phyloP scores from a whole-genome alignment of 495 filamentous ascomycete species.

The Tuber microsphaerosporum region DNA sequence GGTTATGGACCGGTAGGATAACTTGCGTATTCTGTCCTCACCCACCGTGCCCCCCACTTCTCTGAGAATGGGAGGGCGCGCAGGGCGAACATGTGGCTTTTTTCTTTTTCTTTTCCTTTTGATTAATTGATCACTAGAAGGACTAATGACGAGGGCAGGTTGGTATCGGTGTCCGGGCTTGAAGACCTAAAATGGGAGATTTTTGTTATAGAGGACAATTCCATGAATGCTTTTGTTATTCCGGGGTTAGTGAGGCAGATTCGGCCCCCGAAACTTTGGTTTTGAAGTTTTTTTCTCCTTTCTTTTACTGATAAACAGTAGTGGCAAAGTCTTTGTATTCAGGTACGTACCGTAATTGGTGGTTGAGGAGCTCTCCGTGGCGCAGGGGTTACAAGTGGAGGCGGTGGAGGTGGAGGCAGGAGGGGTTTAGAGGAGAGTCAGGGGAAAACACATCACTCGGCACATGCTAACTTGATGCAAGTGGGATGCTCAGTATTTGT shows the following conservation, averaged over 20 bases:
- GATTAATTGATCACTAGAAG: not conserved
- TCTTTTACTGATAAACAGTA: conserved; percentile 30
- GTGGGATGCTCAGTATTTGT: conserved; percentile 67
- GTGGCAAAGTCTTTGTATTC: conserved; percentile 88
- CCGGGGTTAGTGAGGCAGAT: conserved; percentile 53
- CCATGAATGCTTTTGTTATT: conserved; percentile 77
- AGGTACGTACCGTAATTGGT: conserved; percentile 54
- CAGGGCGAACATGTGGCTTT: not conserved
- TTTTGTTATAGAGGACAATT: conserved; percentile 64
- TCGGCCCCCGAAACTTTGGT: not conserved
- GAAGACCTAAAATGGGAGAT: conserved; percentile 68
- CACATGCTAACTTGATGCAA: conserved; percentile 30
- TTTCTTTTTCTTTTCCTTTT: not conserved
- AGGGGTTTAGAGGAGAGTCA: not conserved
- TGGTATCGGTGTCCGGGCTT: conserved; percentile 64
- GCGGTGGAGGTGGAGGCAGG: not conserved
- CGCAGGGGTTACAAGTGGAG: not conserved
- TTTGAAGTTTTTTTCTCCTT: not conserved
- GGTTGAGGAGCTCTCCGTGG: not conserved
- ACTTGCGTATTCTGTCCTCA: not conserved
- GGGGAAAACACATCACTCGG: not conserved
- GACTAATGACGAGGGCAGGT: conserved; percentile 39
- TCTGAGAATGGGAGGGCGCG: not conserved
- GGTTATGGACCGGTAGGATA: conserved; percentile 51
- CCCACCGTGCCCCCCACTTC: not conserved